Percentiles rank a stretch among this genome's conserved stretches.
These are phyloP conservation scores for Penicillium odoratum DNA, from an alignment of 495 filamentous ascomycete genomes.

Conservation along the genomic window DNA sequence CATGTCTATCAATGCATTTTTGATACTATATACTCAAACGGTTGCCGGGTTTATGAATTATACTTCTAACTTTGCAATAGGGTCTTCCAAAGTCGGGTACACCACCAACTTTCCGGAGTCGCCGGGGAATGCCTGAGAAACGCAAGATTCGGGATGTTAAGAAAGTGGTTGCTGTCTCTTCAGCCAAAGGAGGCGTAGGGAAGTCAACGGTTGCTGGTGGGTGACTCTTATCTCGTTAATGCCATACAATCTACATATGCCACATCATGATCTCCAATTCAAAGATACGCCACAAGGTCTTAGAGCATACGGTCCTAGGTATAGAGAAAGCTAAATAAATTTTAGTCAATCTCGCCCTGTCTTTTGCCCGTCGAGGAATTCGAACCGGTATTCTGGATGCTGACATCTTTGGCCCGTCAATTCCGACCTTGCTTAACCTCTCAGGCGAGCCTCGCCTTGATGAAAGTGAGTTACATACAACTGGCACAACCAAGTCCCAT, in stretches of 20 bases:
- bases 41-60: constrained; percentile 3
- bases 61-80: constrained; percentile 38
- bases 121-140: constrained; percentile 79
- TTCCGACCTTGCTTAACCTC: constrained; percentile 86
- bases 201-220: constrained; percentile 89
- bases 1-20: background rate
- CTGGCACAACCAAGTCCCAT: background rate
- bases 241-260: background rate
- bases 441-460: constrained; percentile 69
- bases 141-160: constrained; percentile 76
- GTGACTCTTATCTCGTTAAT: background rate
- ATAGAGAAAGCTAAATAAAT: constrained; percentile 2
- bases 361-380: constrained; percentile 77
- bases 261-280: background rate
- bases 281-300: background rate
- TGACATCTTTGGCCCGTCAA: constrained; percentile 94
- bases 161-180: constrained; percentile 89
- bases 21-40: background rate
- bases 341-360: constrained; percentile 80
- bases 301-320: background rate
- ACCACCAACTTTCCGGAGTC: constrained; percentile 69
- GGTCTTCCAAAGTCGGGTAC: constrained; percentile 79
- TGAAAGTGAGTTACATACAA: constrained; percentile 42
- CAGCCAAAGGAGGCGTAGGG: constrained; percentile 94
- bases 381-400: constrained; percentile 88